Conservation (phyloP, 805 yeast genomes). For the Starmerella geochares region DNA sequence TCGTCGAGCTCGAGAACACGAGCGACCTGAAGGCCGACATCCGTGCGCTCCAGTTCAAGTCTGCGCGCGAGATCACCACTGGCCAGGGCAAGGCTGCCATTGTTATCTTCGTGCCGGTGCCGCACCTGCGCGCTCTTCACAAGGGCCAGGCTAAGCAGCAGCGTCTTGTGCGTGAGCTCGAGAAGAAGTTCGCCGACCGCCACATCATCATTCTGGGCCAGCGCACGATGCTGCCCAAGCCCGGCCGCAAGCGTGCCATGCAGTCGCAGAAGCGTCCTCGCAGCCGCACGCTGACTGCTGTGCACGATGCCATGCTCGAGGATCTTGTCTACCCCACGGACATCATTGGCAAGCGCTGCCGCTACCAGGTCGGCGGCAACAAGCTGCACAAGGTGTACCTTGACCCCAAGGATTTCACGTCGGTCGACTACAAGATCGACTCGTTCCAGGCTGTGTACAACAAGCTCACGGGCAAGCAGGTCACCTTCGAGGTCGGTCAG, state of each 20-base stretch:
- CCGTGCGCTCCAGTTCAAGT: slow-evolving; percentile 97
- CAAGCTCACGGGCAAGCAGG: slow-evolving; percentile 99
- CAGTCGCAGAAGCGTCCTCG: slow-evolving; percentile 98
- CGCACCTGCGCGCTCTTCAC: slow-evolving; percentile 84
- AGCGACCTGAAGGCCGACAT: slow-evolving; percentile 95
- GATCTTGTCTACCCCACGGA: slow-evolving; percentile 99
- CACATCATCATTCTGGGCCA: slow-evolving; percentile 98
- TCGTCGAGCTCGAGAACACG: slow-evolving; percentile 85
- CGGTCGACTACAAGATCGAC: slow-evolving; percentile 97
- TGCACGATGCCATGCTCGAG: slow-evolving; percentile 96
- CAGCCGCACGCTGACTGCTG: slow-evolving; percentile 98
- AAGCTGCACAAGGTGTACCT: slow-evolving; percentile 94
- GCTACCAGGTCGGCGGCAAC: slow-evolving; percentile 98
- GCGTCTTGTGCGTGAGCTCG: slow-evolving; percentile 93
- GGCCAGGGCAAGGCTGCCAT: slow-evolving; percentile 98
- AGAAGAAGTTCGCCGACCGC: slow-evolving; percentile 99
- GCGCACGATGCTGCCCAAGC: slow-evolving; percentile 99
- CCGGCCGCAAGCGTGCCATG: slow-evolving; percentile 80
- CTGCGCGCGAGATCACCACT: slow-evolving; percentile 96
- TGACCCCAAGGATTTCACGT: slow-evolving; percentile 94
- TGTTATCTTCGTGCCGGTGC: slow-evolving; percentile 96
- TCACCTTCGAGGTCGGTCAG: slow-evolving; percentile 74
- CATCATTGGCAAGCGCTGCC: slow-evolving; percentile 97
- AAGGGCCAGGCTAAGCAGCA: slow-evolving; percentile 93
- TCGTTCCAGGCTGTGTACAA: slow-evolving; percentile 97